These are phyloP conservation scores for Leccinum fibrillosum DNA, from an alignment of 768 basidiomycete species.

Conservation along the genomic window DNA sequence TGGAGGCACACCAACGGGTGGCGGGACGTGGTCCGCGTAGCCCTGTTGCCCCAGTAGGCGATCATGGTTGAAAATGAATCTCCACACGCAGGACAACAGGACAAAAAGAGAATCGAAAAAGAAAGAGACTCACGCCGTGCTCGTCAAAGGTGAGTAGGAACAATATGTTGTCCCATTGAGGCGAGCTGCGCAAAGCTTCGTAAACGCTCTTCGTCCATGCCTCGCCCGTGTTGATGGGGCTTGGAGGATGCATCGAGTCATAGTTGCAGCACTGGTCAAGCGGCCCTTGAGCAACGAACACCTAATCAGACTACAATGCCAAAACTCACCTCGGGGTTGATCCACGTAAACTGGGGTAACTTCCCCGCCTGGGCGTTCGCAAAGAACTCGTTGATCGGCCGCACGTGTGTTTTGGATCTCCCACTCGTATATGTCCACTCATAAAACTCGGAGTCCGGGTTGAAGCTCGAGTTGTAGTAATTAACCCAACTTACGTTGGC, in stretches of 20 bases:
- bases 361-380: constrained; percentile 20
- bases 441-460: constrained; percentile 24
- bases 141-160: constrained; percentile 28
- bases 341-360: constrained; percentile 26
- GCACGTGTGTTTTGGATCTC: constrained; percentile 13
- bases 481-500: constrained; percentile 23
- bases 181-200: constrained; percentile 23
- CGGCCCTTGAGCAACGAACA: neutral
- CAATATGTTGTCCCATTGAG: constrained; percentile 20
- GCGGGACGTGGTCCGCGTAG: constrained; percentile 23
- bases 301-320: neutral
- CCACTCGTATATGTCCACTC: constrained; percentile 19
- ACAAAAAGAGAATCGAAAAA: neutral
- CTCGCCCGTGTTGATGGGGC: constrained; percentile 26
- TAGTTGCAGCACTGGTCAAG: constrained; percentile 17
- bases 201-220: constrained; percentile 23
- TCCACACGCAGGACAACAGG: neutral
- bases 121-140: constrained; percentile 16
- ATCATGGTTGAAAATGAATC: neutral
- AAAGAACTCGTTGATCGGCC: constrained; percentile 17
- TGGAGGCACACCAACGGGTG: constrained; percentile 20
- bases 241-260: constrained; percentile 27
- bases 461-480: constrained; percentile 28
- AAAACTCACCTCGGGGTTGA: constrained; percentile 24
- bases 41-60: constrained; percentile 8